A percentile compares a stretch with the other conserved stretches of the same genome.
These are phyloP conservation scores for Hypoxylon perforatum DNA, from an alignment of 495 filamentous ascomycete species.

Conservation along the genomic window DNA sequence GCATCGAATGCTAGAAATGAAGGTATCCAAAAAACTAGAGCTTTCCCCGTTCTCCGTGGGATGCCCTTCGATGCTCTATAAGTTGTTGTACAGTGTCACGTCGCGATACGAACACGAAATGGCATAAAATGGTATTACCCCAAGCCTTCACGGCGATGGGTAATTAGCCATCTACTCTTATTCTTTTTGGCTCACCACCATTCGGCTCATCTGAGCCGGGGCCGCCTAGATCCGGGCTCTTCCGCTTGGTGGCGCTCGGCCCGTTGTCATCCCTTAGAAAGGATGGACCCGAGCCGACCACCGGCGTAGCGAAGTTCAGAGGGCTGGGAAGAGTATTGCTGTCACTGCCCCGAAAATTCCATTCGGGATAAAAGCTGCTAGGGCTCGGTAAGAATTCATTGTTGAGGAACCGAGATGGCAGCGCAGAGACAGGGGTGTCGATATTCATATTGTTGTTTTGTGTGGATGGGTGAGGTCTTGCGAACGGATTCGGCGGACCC, in stretches of 20 bases:
- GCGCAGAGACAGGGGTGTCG: slow-evolving; percentile 96
- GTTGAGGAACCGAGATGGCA: slow-evolving; percentile 89
- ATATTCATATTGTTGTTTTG: slow-evolving; percentile 78
- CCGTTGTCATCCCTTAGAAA: slow-evolving; percentile 68
- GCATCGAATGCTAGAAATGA: slow-evolving; percentile 24
- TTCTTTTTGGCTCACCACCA: slow-evolving; percentile 56
- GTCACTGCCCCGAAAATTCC: slow-evolving; percentile 75
- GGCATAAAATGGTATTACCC: slow-evolving; percentile 3
- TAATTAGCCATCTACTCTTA: slow-evolving; percentile 54
- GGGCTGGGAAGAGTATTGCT: slow-evolving; percentile 90
- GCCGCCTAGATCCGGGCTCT: slow-evolving; percentile 59
- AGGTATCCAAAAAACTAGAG: slow-evolving; percentile 31
- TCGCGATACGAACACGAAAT: slow-evolving; percentile 24
- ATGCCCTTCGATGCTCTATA: slow-evolving; percentile 23
- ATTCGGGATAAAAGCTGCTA: slow-evolving; percentile 91
- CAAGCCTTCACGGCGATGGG: background rate
- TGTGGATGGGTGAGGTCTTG: slow-evolving; percentile 75
- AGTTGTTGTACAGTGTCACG: slow-evolving; percentile 32
- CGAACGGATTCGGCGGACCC: slow-evolving; percentile 95
- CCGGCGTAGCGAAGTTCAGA: slow-evolving; percentile 89
- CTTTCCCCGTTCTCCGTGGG: slow-evolving; percentile 9
- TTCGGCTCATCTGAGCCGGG: slow-evolving; percentile 46
- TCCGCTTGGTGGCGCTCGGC: slow-evolving; percentile 51
- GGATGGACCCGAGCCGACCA: slow-evolving; percentile 74
- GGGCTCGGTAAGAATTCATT: slow-evolving; percentile 88